Evolutionary conservation across 2,329 filamentous ascomycete species (phyloP).

Genomic region (Hymenoscyphus repandus): DNA sequence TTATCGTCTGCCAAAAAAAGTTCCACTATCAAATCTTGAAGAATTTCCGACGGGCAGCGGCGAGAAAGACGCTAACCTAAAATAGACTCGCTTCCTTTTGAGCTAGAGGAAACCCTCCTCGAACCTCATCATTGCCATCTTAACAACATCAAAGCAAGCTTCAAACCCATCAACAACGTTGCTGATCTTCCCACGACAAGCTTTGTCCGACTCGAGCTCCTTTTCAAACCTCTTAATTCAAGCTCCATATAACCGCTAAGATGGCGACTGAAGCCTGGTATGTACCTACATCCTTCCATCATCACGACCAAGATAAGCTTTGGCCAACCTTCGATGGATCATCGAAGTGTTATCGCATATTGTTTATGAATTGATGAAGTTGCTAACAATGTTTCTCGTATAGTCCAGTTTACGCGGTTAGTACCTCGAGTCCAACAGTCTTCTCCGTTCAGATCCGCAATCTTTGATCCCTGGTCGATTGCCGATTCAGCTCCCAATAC

Average conservation of each 20-base stretch:
- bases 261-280: slow-evolving; percentile 69
- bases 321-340: neutral
- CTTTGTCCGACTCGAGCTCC: slow-evolving; percentile 17
- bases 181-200: slow-evolving; percentile 22
- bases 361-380: slow-evolving; percentile 4
- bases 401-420: slow-evolving; percentile 98
- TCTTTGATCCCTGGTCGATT: slow-evolving; percentile 2
- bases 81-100: slow-evolving; percentile 1
- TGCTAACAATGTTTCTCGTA: slow-evolving; percentile 40
- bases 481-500: slow-evolving; percentile 5
- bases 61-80: slow-evolving; percentile 1
- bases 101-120: slow-evolving; percentile 12
- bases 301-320: slow-evolving; percentile 29
- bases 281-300: slow-evolving; percentile 40
- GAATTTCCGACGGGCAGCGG: slow-evolving; percentile 1
- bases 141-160: slow-evolving; percentile 24
- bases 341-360: neutral
- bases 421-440: slow-evolving; percentile 40
- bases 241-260: slow-evolving; percentile 39
- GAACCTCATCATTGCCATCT: slow-evolving; percentile 24
- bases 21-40: slow-evolving; percentile 2
- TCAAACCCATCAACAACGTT: slow-evolving; percentile 23
- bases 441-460: slow-evolving; percentile 15
- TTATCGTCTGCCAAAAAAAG: neutral
- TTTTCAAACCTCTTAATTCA: slow-evolving; percentile 9